phyloP scores from a whole-genome alignment of 2,329 filamentous ascomycete species.

The Teratosphaeria destructans region DNA sequence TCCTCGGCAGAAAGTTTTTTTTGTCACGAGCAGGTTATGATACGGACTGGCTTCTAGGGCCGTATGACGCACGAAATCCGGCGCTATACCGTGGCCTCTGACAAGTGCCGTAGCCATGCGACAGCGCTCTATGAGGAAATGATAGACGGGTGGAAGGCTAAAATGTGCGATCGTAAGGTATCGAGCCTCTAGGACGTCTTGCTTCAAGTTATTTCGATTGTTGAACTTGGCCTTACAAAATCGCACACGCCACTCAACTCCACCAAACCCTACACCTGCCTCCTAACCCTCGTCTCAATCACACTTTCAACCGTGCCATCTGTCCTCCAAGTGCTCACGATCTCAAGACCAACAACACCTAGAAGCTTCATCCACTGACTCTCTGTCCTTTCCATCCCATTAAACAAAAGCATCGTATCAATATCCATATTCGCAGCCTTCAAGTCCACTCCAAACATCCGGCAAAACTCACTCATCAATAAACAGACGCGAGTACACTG shows the following conservation, averaged over 20 bases:
- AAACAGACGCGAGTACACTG: constrained; percentile 8
- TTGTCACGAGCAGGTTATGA: not conserved
- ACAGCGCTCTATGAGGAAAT: too few relatives aligned
- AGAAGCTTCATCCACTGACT: constrained; percentile 6
- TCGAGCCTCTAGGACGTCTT: too few relatives aligned
- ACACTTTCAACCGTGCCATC: constrained; percentile 1
- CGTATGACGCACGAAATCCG: not conserved
- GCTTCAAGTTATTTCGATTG: too few relatives aligned
- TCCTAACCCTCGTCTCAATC: constrained; percentile 12
- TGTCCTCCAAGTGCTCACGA: constrained; percentile 3
- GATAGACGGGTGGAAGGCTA: too few relatives aligned
- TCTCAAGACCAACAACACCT: constrained; percentile 3
- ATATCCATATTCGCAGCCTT: constrained; percentile 9
- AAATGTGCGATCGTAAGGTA: too few relatives aligned
- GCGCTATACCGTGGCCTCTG: too few relatives aligned
- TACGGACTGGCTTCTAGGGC: not conserved
- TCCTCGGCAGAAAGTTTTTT: not conserved
- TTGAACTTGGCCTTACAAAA: too few relatives aligned
- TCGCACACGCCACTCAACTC: not conserved
- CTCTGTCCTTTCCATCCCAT: constrained; percentile 5
- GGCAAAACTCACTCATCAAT: constrained; percentile 14
- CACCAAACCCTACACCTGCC: not conserved
- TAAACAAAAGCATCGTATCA: constrained; percentile 4
- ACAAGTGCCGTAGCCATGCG: too few relatives aligned
- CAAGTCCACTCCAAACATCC: constrained; percentile 1